These are phyloP conservation scores for Pseudotulostoma volvatum DNA, from an alignment of 495 filamentous ascomycete genomes.

Conservation along the genomic window DNA sequence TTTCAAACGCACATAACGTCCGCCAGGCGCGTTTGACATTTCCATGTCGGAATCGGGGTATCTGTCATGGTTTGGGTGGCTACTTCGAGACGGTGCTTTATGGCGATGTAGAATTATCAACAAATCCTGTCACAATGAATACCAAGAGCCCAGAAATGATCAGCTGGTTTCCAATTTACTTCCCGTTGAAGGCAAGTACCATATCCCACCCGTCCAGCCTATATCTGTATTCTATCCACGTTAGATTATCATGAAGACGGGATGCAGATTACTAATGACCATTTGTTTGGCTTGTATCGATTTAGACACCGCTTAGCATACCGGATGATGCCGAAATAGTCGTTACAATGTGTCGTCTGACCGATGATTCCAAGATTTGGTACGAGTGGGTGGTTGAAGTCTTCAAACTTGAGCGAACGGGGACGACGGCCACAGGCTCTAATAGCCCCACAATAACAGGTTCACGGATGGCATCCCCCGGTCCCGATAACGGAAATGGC, in stretches of 20 bases:
- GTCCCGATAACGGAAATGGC: slow-evolving; percentile 12
- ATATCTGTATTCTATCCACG: neutral
- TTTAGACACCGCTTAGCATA: slow-evolving; percentile 73
- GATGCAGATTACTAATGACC: neutral
- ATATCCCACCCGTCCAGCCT: neutral
- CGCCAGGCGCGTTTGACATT: slow-evolving; percentile 61
- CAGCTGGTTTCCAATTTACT: slow-evolving; percentile 97
- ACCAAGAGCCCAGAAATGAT: slow-evolving; percentile 91
- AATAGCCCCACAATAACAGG: slow-evolving; percentile 20
- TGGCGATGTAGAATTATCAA: slow-evolving; percentile 69
- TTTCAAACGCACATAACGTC: slow-evolving; percentile 74
- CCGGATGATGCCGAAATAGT: slow-evolving; percentile 73
- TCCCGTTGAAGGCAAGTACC: slow-evolving; percentile 70
- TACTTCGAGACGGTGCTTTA: slow-evolving; percentile 96
- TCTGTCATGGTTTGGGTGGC: slow-evolving; percentile 80
- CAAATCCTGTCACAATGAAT: slow-evolving; percentile 81
- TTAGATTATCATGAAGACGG: neutral
- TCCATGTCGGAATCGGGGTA: slow-evolving; percentile 52
- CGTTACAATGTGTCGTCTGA: slow-evolving; percentile 86
- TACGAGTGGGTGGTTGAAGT: slow-evolving; percentile 96
- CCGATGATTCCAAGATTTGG: slow-evolving; percentile 92
- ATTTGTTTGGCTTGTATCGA: no score
- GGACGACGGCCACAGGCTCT: slow-evolving; percentile 7
- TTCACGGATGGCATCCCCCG: slow-evolving; percentile 16
- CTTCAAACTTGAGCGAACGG: slow-evolving; percentile 35